Conservation (phyloP, 257 asterid genomes). For the Ophiorrhiza pumila region DNA sequence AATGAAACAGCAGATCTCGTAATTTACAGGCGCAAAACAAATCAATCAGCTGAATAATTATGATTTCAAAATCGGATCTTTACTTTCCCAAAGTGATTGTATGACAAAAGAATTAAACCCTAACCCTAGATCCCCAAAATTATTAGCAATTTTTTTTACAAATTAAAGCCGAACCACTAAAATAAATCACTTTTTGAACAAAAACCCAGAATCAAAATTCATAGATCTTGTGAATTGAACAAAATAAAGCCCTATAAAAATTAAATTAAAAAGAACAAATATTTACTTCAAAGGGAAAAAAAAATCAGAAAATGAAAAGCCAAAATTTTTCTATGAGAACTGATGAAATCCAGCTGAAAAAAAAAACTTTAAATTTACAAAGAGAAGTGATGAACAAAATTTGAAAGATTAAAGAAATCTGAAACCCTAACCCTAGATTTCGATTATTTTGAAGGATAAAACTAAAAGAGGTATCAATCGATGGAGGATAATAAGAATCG, state of each 20-base stretch:
- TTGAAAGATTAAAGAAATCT: neutral
- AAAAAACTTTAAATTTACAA: slow-evolving; percentile 7
- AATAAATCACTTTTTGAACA: neutral
- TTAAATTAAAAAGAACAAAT: neutral
- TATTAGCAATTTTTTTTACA: neutral
- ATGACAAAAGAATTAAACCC: slow-evolving; percentile 1
- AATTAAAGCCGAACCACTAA: neutral
- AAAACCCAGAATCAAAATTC: neutral
- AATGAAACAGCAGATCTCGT: slow-evolving; percentile 7
- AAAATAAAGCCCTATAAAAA: neutral
- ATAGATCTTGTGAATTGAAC: neutral
- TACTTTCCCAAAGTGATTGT: neutral
- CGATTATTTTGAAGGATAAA: neutral
- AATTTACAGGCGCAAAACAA: neutral
- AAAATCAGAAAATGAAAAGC: neutral
- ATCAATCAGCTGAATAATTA: neutral
- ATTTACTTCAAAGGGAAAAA: neutral
- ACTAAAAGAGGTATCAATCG: slow-evolving; percentile 16
- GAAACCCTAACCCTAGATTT: slow-evolving; percentile 31
- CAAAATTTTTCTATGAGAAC: too few relatives aligned
- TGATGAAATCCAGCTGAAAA: neutral
- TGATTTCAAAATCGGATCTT: slow-evolving; percentile 1
- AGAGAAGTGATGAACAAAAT: neutral
- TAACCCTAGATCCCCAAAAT: slow-evolving; percentile 26
- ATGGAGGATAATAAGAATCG: slow-evolving; percentile 9